Evolutionary conservation across 2,329 filamentous ascomycete genomes (phyloP), one percentile per base, ranked within the genome.

Genomic region (Albophoma yamanashiensis): DNA sequence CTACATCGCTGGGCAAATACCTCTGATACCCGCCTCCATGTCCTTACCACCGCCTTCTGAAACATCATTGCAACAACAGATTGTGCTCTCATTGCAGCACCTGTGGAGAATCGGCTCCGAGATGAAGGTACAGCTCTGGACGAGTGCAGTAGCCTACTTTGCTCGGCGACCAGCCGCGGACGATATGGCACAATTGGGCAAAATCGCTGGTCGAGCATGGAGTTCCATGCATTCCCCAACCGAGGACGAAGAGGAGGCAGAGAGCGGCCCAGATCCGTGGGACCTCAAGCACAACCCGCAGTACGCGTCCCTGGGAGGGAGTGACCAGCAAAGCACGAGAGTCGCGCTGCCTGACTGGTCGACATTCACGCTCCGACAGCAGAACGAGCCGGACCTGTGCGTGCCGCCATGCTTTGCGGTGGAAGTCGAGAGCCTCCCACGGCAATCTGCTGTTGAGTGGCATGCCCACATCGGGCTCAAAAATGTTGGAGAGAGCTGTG

Each of bases 1-100:
- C 20, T 86, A 86, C 59, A 80, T 97, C 42, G 92, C 94, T 0
- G 94, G 94, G 0, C 94, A 97, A 73, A 97, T 99, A 57, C 91
- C 93, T 1, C 81, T 99, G 4, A 75, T 93, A 6, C 92, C 94
- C 0, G 82, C 86, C 4, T 87, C 83, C 4, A 97, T 97, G 93
- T 67, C 74, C 2, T 71, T 90, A 2, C 80, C 82, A 1, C 59
- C 65, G 5, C 61, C 69, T 0, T 69, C 68, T 22, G 67, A 76
- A 4, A 69, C 63, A 4, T 73, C 74, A 7, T 82, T 86, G 63
- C 70, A 72, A 39, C 71, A 84, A 38, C 87, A 92, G 69, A 79
- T 88, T 7, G 77, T 83, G 0, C 79, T 99, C 5, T 84, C 92
- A 1, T 78, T 97, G 15, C 94, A 99, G 72, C 93, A 97, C 72